A percentile compares a stretch with the other conserved stretches of the same genome.
phyloP scores from a whole-genome alignment of 2,329 filamentous ascomycete genomes.

The Botrytis cinerea region DNA sequence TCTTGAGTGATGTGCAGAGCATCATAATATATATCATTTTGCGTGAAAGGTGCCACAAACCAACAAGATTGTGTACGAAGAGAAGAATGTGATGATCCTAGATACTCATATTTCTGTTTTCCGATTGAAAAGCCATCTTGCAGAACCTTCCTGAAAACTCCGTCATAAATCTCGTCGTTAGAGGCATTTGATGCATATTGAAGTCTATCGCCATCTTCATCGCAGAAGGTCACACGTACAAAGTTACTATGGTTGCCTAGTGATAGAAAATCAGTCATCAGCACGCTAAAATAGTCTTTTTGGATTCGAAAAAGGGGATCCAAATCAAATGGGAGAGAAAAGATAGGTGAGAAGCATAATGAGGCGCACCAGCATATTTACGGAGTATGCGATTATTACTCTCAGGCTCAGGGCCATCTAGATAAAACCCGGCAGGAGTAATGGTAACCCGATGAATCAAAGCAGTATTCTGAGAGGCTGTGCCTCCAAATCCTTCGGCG shows the following conservation, averaged over 20 bases:
- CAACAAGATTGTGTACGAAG: slow-evolving; percentile 71
- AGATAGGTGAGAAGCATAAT: neutral
- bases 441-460: slow-evolving; percentile 44
- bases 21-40: slow-evolving; percentile 38
- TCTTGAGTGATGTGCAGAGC: slow-evolving; percentile 47
- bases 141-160: slow-evolving; percentile 63
- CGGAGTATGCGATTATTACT: slow-evolving; percentile 70
- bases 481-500: slow-evolving; percentile 37
- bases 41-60: slow-evolving; percentile 57
- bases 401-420: slow-evolving; percentile 65
- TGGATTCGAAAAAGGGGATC: too few relatives aligned
- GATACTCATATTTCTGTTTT: slow-evolving; percentile 63
- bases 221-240: slow-evolving; percentile 69
- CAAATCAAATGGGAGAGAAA: too few relatives aligned
- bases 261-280: neutral
- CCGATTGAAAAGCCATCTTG: slow-evolving; percentile 61
- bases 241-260: slow-evolving; percentile 56
- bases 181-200: slow-evolving; percentile 56
- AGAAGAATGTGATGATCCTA: slow-evolving; percentile 80
- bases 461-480: slow-evolving; percentile 32
- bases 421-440: slow-evolving; percentile 58
- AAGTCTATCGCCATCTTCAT: slow-evolving; percentile 70
- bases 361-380: slow-evolving; percentile 55
- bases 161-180: slow-evolving; percentile 53
- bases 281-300: neutral